phyloP scores from a whole-genome alignment of 179 eudicot genomes.

The Spinacia oleracea region DNA sequence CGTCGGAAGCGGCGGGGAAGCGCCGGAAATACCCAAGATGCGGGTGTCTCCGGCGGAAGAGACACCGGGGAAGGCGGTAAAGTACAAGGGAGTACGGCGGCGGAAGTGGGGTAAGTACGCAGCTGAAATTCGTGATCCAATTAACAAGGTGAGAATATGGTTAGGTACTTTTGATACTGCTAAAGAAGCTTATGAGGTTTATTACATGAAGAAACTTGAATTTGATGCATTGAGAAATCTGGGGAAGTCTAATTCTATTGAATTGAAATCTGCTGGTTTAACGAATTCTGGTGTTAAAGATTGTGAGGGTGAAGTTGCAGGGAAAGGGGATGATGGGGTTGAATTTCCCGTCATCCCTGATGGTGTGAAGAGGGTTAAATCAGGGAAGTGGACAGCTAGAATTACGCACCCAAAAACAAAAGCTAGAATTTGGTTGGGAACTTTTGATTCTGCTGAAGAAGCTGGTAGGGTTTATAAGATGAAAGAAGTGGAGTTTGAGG shows the following conservation, averaged over 20 bases:
- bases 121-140: constrained; percentile 34
- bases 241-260: neutral
- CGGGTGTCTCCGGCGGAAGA: neutral
- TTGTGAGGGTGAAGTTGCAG: neutral
- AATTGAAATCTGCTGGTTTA: neutral
- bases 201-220: constrained; percentile 32
- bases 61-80: constrained; percentile 9
- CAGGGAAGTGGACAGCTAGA: constrained; percentile 30
- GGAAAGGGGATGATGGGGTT: neutral
- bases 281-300: neutral
- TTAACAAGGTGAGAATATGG: constrained; percentile 32
- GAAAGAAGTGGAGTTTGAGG: constrained; percentile 20
- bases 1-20: neutral
- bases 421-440: constrained; percentile 27
- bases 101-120: constrained; percentile 38
- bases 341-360: constrained; percentile 4
- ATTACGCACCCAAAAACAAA: constrained; percentile 14
- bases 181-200: constrained; percentile 36
- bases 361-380: constrained; percentile 22
- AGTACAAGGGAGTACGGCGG: constrained; percentile 28
- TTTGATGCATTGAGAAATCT: constrained; percentile 24
- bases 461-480: constrained; percentile 29
- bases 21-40: constrained; percentile 9
- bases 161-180: constrained; percentile 43
- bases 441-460: constrained; percentile 24